Conservation (phyloP, 306 rosid genomes). For the Clitoria ternatea region DNA sequence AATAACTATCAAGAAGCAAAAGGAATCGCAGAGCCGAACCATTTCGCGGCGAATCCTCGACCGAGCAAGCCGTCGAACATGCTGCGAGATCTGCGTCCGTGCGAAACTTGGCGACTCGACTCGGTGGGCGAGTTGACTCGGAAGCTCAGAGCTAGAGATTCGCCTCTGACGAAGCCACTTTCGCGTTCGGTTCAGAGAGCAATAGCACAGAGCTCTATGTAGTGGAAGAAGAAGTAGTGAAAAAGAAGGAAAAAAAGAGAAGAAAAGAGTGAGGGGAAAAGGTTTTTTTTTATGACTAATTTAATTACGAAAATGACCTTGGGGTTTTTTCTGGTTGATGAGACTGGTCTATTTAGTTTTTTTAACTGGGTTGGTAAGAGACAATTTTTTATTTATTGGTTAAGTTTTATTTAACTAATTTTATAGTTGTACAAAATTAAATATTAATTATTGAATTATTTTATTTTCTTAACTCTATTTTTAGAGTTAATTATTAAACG, state of each 20-base stretch:
- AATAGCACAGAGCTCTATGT: constrained; percentile 30
- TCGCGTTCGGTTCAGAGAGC: not conserved
- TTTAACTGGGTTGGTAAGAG: no score
- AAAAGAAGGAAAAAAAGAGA: no score
- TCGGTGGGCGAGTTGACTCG: constrained; percentile 26
- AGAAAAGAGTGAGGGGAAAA: not conserved
- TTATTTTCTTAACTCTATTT: no score
- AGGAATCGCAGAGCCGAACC: constrained; percentile 43
- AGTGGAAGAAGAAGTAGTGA: not conserved
- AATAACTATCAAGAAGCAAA: not conserved
- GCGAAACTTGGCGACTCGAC: constrained; percentile 20
- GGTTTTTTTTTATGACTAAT: constrained; percentile 7
- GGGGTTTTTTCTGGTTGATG: no score
- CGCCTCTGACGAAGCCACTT: constrained; percentile 21
- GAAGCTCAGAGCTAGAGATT: constrained; percentile 24
- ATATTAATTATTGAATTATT: no score
- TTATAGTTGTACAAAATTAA: no score
- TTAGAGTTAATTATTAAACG: no score
- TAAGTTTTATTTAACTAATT: no score
- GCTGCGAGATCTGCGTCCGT: constrained; percentile 21
- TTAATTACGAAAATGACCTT: constrained; percentile 51
- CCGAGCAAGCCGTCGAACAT: constrained; percentile 90
- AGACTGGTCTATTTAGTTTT: no score
- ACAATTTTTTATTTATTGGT: no score
- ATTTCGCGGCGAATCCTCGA: constrained; percentile 78